These are phyloP conservation scores for Suhomyces sp. DNA, from an alignment of 805 yeast genomes.

Conservation along the genomic window DNA sequence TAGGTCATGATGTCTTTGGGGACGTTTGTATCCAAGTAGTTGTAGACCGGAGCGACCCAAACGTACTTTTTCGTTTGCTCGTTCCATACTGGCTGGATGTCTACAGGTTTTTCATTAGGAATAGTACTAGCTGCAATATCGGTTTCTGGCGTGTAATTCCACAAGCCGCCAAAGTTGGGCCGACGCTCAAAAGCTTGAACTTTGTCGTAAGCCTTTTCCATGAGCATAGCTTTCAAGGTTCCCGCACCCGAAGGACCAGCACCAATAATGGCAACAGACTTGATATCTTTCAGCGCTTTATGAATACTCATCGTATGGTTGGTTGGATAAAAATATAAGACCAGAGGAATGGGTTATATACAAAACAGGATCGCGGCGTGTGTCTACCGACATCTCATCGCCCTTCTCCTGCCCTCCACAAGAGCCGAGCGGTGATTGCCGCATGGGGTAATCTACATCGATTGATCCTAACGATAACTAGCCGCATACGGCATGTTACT, in stretches of 20 bases:
- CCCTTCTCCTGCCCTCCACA: background rate
- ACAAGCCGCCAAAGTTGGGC: slow-evolving; percentile 67
- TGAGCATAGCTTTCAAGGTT: slow-evolving; percentile 47
- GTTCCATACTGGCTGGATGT: slow-evolving; percentile 9
- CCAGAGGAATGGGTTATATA: background rate
- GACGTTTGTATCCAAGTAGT: slow-evolving; percentile 67
- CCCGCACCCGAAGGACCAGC: slow-evolving; percentile 68
- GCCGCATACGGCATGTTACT: background rate
- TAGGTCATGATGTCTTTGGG: slow-evolving; percentile 66
- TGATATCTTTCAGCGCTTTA: slow-evolving; percentile 15
- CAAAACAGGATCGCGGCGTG: background rate
- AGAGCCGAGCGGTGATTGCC: background rate
- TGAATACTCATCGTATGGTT: background rate
- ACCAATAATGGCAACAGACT: slow-evolving; percentile 64
- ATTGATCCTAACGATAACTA: background rate
- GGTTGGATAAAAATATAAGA: background rate
- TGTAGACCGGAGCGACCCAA: slow-evolving; percentile 52
- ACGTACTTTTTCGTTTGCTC: slow-evolving; percentile 14
- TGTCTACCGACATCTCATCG: background rate
- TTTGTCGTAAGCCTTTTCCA: slow-evolving; percentile 44
- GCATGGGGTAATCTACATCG: background rate
- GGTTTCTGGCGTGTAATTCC: slow-evolving; percentile 54
- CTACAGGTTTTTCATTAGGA: slow-evolving; percentile 20
- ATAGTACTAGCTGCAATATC: slow-evolving; percentile 19
- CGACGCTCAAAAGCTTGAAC: slow-evolving; percentile 63